Evolutionary conservation across 2,329 filamentous ascomycete genomes (phyloP).

Genomic region (Byssochlamys sp.): DNA sequence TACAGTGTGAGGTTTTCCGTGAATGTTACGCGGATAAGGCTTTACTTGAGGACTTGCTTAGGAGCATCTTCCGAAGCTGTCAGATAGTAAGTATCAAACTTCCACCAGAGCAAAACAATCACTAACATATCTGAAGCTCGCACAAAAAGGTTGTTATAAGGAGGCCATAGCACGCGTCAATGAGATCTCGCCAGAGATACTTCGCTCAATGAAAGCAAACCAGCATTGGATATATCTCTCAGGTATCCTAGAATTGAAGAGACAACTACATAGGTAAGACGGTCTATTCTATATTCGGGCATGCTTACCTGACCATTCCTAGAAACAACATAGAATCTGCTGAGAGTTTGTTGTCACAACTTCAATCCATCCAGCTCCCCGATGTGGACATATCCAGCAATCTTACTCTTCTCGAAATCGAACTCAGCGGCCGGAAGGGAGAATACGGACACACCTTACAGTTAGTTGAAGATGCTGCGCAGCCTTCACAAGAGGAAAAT

Average conservation of each 20-base stretch:
- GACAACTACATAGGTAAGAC: slow-evolving; percentile 33
- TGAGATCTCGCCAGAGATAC: slow-evolving; percentile 49
- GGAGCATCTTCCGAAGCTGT: slow-evolving; percentile 61
- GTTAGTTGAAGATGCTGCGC: slow-evolving; percentile 44
- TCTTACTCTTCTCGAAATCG: slow-evolving; percentile 51
- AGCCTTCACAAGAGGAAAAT: slow-evolving; percentile 44
- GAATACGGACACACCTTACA: slow-evolving; percentile 46
- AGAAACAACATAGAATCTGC: slow-evolving; percentile 51
- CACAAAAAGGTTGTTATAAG: slow-evolving; percentile 60
- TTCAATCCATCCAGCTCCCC: slow-evolving; percentile 42
- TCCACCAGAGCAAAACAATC: slow-evolving; percentile 4
- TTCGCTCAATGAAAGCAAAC: slow-evolving; percentile 66
- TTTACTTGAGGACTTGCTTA: slow-evolving; percentile 68
- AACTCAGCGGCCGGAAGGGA: slow-evolving; percentile 47
- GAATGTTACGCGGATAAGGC: slow-evolving; percentile 57
- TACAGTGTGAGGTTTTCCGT: slow-evolving; percentile 62
- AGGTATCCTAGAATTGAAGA: slow-evolving; percentile 34
- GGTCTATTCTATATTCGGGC: not conserved
- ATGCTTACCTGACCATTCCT: slow-evolving; percentile 10
- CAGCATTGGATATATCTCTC: slow-evolving; percentile 44
- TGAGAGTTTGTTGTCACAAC: slow-evolving; percentile 47
- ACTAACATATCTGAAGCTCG: slow-evolving; percentile 31
- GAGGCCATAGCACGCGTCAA: slow-evolving; percentile 56
- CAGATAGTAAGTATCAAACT: slow-evolving; percentile 40
- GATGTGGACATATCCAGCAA: slow-evolving; percentile 54